These are phyloP conservation scores for Pseudozyma sp. DNA, from an alignment of 1,284 basidiomycete genomes.

Conservation along the genomic window DNA sequence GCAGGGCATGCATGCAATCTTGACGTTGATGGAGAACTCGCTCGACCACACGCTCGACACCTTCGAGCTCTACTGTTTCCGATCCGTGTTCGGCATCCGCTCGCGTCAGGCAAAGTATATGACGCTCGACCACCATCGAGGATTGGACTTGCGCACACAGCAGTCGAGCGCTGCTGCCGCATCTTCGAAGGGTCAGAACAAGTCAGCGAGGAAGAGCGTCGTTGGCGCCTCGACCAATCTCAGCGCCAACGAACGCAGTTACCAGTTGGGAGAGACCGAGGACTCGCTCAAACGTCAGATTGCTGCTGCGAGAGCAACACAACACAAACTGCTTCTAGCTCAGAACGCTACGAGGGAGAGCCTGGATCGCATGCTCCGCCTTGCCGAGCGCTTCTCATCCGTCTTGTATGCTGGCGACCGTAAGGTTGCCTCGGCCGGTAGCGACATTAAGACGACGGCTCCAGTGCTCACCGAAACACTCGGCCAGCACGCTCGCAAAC, in stretches of 20 bases:
- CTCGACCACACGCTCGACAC: slow-evolving; percentile 67
- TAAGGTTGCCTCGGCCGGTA: not conserved
- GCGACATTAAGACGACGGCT: slow-evolving; percentile 3
- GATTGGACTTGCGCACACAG: slow-evolving; percentile 58
- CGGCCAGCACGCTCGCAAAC: slow-evolving; percentile 43
- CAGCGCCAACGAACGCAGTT: slow-evolving; percentile 44
- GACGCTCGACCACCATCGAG: slow-evolving; percentile 65
- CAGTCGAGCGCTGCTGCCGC: slow-evolving; percentile 8
- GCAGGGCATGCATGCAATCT: slow-evolving; percentile 60
- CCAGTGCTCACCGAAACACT: slow-evolving; percentile 27
- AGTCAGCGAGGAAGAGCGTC: slow-evolving; percentile 20
- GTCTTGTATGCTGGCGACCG: slow-evolving; percentile 18
- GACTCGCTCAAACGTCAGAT: slow-evolving; percentile 51
- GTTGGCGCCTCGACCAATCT: slow-evolving; percentile 9
- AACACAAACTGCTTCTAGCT: slow-evolving; percentile 45
- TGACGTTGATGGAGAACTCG: slow-evolving; percentile 65
- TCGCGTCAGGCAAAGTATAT: slow-evolving; percentile 58
- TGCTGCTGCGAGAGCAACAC: slow-evolving; percentile 40
- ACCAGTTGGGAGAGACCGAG: slow-evolving; percentile 49
- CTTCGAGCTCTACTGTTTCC: slow-evolving; percentile 65
- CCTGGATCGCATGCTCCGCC: slow-evolving; percentile 28
- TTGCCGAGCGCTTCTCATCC: slow-evolving; percentile 34
- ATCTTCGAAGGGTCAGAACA: slow-evolving; percentile 3
- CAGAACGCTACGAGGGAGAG: slow-evolving; percentile 24
- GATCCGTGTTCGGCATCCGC: slow-evolving; percentile 62